Conservation (phyloP, 202 grass and related monocot species). For the Zoysia matrella region DNA sequence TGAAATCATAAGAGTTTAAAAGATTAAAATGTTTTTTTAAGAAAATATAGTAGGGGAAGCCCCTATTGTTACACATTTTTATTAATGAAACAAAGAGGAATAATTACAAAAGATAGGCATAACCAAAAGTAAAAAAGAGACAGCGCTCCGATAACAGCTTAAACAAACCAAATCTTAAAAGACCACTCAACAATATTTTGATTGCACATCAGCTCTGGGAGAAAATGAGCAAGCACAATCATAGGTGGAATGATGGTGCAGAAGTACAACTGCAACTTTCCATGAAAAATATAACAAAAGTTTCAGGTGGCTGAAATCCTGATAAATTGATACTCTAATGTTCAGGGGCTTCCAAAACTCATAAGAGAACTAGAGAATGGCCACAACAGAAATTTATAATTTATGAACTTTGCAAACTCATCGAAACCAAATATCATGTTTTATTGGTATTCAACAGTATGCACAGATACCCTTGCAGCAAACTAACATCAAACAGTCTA, state of each 20-base stretch:
- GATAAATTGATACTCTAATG: slow-evolving; percentile 11
- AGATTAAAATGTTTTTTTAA: neutral
- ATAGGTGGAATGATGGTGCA: neutral
- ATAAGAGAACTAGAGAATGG: slow-evolving; percentile 12
- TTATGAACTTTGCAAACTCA: neutral
- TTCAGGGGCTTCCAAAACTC: slow-evolving; percentile 1
- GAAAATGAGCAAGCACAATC: slow-evolving; percentile 2
- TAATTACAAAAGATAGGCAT: too few species aligned
- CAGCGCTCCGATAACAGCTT: too few species aligned
- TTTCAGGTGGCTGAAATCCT: neutral
- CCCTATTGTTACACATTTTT: too few species aligned
- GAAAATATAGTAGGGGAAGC: too few species aligned
- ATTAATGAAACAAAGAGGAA: too few species aligned
- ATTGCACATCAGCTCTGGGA: slow-evolving; percentile 1
- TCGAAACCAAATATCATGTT: neutral
- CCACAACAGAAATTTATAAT: neutral
- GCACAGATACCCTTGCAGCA: neutral
- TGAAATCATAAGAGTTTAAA: slow-evolving; percentile 27
- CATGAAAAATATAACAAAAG: slow-evolving; percentile 1
- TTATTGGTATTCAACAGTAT: slow-evolving; percentile 11
- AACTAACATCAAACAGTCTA: neutral
- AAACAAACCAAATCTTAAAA: slow-evolving; percentile 8
- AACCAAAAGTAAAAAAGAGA: too few species aligned
- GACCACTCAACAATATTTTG: neutral
- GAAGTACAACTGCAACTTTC: neutral